A percentile compares a stretch with the other conserved stretches of the same genome.
Conservation (phyloP, 1,139 yeast genomes). For the Williopsis jadinii region DNA sequence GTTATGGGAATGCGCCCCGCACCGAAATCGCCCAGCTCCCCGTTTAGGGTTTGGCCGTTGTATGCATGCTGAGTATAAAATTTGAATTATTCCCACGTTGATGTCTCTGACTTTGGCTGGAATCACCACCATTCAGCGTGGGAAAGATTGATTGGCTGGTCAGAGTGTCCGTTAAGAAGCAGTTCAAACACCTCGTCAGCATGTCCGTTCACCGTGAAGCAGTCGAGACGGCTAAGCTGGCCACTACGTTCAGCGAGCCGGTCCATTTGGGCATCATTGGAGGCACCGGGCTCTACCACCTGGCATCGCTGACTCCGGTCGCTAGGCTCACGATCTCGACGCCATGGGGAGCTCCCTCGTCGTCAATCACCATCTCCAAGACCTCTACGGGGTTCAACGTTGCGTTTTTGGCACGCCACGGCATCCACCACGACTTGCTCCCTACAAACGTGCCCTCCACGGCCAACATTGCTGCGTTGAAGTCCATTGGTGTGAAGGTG, state of each 20-base stretch:
- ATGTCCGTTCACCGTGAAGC: slow-evolving; percentile 22
- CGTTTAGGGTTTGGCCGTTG: too few species aligned
- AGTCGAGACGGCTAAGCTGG: slow-evolving; percentile 16
- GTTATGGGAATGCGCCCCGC: too few species aligned
- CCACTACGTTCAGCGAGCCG: slow-evolving; percentile 41
- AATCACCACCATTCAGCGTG: too few species aligned
- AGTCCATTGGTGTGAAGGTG: slow-evolving; percentile 77
- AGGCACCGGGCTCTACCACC: slow-evolving; percentile 93
- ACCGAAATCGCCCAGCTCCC: too few species aligned
- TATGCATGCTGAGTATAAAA: too few species aligned
- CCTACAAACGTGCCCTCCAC: slow-evolving; percentile 90
- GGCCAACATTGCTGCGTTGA: slow-evolving; percentile 95
- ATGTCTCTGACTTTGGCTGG: too few species aligned
- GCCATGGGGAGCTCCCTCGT: slow-evolving; percentile 97
- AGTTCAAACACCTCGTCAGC: not conserved
- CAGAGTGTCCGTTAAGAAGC: too few species aligned
- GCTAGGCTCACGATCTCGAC: slow-evolving; percentile 76
- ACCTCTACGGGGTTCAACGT: slow-evolving; percentile 74
- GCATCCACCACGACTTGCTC: slow-evolving; percentile 77
- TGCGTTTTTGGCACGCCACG: slow-evolving; percentile 95
- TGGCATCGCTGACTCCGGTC: slow-evolving; percentile 76
- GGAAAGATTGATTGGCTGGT: too few species aligned
- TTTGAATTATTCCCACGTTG: too few species aligned
- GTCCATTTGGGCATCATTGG: slow-evolving; percentile 88
- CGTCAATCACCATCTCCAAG: slow-evolving; percentile 83